Evolutionary conservation across 2,329 filamentous ascomycete species (phyloP).

Genomic region (Myriosclerotinia curreyana): DNA sequence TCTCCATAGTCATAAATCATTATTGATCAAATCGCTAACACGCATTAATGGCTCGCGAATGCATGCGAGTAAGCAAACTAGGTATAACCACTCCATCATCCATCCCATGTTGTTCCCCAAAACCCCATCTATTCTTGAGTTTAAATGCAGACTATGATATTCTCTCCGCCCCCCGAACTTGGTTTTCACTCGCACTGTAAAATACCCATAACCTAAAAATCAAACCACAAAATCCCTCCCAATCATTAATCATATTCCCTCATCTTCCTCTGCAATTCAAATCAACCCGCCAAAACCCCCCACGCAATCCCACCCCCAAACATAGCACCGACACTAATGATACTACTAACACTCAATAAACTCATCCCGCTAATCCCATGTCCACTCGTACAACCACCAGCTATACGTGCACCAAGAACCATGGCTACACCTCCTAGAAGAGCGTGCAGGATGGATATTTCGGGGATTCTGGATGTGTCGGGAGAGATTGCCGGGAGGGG

Average conservation of each 20-base stretch:
- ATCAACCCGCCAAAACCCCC: neutral
- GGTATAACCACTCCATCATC: neutral
- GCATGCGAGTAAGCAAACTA: neutral
- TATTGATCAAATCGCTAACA: neutral
- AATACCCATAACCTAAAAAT: neutral
- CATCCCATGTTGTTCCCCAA: neutral
- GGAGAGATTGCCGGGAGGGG: neutral
- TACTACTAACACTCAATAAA: conserved; percentile 59
- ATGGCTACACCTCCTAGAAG: conserved; percentile 55
- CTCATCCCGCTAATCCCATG: conserved; percentile 67
- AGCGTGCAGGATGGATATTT: neutral
- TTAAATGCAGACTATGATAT: neutral
- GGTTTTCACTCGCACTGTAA: too few relatives aligned
- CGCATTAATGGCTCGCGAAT: too few relatives aligned
- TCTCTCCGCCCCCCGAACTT: neutral
- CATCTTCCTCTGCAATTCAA: neutral
- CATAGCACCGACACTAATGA: conserved; percentile 57
- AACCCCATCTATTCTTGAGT: neutral
- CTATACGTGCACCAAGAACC: conserved; percentile 58
- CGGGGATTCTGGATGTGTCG: neutral
- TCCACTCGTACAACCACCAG: conserved; percentile 65
- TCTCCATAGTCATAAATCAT: neutral
- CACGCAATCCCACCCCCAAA: conserved; percentile 51
- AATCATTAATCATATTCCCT: too few relatives aligned
- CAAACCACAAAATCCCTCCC: neutral